Base-by-base conservation (phyloP, 352 stramenopile species). In the Globisporangium spiculum region DNA sequence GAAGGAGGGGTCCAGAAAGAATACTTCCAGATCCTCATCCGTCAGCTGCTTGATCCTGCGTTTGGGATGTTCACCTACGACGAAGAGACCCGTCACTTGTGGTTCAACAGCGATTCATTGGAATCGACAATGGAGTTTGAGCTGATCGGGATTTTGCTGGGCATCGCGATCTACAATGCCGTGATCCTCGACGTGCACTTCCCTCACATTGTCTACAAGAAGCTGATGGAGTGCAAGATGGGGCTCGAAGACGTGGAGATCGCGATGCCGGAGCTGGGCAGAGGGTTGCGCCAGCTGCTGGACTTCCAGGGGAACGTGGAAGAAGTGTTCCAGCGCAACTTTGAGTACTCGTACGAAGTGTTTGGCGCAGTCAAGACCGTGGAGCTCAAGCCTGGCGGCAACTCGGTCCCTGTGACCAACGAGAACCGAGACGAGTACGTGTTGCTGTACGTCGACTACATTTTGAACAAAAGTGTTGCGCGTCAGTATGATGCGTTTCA, bases 121-220 rank as follows among this genome's bases (percentile, higher is more conserved):
- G 87, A 94, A 66, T 72, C 80, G 2, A 89, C 81, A 4, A 93
- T 93, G 80, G 85, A 94, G 77, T 96, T 89, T 66, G 85, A 96
- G 71, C 74, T 96, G 14, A 92, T 96, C 72, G 88, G 88, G 30
- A 92, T 90, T 44, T 63, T 96, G 12, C 70, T 94, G 4, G 88
- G 82, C 26, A 66, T 96, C 8, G 88, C 88, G 14, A 93, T 96
- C 52, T 96, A 96, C 71, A 96, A 96, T 27, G 77, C 79, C 9
- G 86, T 96, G 26, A 94, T 96, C 46, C 64, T 96, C 26, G 88
- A 96, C 34, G 71, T 96, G 8, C 84, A 86, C 36, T 94, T 96
- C 60, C 88, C 88, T 0, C 83, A 89, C 36, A 78, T 86, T 26
- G 82, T 95, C 53, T 95, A 94, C 76, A 95, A 95, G 67, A 93